Conservation (phyloP, 2,329 filamentous ascomycete genomes). For the Alternaria tenuissima region DNA sequence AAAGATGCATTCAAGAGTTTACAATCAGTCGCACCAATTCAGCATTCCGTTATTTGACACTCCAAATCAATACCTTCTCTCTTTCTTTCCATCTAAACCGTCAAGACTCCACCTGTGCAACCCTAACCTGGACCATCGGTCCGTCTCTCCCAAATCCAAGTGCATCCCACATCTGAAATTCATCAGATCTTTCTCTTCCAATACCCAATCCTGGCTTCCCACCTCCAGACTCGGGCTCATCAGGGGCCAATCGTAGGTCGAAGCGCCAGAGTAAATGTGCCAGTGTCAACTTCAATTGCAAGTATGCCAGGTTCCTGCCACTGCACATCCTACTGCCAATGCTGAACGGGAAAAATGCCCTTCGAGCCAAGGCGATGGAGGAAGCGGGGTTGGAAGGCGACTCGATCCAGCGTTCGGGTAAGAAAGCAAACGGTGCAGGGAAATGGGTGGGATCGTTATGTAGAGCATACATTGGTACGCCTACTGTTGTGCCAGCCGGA, state of each 20-base stretch:
- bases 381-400: constrained; percentile 13
- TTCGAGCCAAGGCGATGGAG: constrained; percentile 8
- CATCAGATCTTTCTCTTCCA: constrained; percentile 45
- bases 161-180: constrained; percentile 75
- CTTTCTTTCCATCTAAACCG: not conserved
- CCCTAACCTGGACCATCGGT: constrained; percentile 65
- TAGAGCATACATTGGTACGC: constrained; percentile 34
- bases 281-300: constrained; percentile 69
- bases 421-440: constrained; percentile 26
- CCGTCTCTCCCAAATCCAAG: constrained; percentile 76
- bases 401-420: constrained; percentile 34
- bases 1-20: not conserved
- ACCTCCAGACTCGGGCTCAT: constrained; percentile 23
- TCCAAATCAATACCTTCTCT: not conserved
- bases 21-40: not conserved
- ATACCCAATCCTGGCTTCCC: constrained; percentile 25
- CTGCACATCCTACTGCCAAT: constrained; percentile 69
- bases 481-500: constrained; percentile 34
- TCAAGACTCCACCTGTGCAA: not conserved
- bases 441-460: constrained; percentile 30
- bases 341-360: constrained; percentile 75
- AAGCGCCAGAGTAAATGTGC: constrained; percentile 67
- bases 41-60: not conserved
- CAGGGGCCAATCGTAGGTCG: constrained; percentile 55
- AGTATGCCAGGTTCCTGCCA: constrained; percentile 71